Evolutionary conservation across 371 early-diverging fungal species (phyloP), one percentile per base, ranked within the genome.

Genomic region (Funneliformis caledonium): DNA sequence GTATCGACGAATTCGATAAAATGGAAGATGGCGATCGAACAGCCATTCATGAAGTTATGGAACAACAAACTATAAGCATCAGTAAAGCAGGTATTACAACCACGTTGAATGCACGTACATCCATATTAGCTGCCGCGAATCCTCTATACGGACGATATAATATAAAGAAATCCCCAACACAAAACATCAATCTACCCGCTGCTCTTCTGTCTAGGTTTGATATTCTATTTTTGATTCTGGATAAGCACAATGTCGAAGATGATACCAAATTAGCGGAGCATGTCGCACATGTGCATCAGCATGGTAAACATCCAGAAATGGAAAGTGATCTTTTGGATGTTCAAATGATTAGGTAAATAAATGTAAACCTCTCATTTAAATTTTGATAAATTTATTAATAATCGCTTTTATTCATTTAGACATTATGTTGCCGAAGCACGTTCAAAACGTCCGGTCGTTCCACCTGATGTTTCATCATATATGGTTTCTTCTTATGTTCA

Each of bases 131-230:
- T 5, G 97, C 97, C 50, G 96, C 97, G 75, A 96, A 97, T 85
- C 96, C 96, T 74, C 88, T 93, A 1, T 93, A 92, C 83, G 95
- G 96, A 60, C 92, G 95, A 59, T 97, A 96, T 86, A 94, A 96
- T 86, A 89, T 92, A 52, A 91, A 91, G 79, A 88, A 93, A 56
- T 92, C 92, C 26, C 91, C 96, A 16, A 92, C 91, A 45, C 93
- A 96, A 84, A 99, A 99, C 86, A 97, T 99, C 84, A 97, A 97
- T 78, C 89, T 99, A 68, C 99, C 99, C 9, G 96, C 94, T 61
- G 95, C 99, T 22, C 90, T 99, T 64, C 86, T 99, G 67, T 96
- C 96, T 37, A 94, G 99, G 87, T 99, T 99, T 85, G 99, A 99
- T 90, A 92, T 99, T 81, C 83, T 97, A 61, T 97, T 96, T 85